A percentile compares a stretch with the other conserved stretches of the same genome.
Conservation (phyloP, 139 green algal species). For the Chlamydomonas sp. region DNA sequence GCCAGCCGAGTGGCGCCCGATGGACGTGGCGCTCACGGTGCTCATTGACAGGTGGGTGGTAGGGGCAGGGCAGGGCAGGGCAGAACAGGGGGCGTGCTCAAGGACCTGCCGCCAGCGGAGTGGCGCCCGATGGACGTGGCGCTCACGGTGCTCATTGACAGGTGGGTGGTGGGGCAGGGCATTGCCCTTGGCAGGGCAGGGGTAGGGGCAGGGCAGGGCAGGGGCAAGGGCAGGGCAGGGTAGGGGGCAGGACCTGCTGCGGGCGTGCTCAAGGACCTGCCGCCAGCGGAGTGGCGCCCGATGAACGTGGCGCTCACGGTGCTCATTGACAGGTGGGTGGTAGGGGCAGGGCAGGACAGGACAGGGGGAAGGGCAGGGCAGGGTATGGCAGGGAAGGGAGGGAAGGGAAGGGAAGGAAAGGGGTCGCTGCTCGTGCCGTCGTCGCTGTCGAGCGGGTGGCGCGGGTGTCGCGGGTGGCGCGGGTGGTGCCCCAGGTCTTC, state of each 20-base stretch:
- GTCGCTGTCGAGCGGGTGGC: constrained; percentile 5
- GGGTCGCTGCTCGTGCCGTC: not conserved
- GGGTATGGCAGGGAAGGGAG: no score
- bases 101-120: constrained; percentile 21
- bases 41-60: constrained; percentile 60
- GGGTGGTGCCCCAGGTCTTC: no score
- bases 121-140: constrained; percentile 69
- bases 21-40: constrained; percentile 68
- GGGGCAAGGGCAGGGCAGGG: no score
- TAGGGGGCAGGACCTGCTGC: constrained; percentile 43
- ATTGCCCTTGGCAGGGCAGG: no score
- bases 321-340: constrained; percentile 65
- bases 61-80: no score
- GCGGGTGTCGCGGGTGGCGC: no score
- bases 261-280: constrained; percentile 32
- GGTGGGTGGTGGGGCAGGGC: no score
- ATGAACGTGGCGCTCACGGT: constrained; percentile 68
- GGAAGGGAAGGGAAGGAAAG: not conserved
- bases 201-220: no score
- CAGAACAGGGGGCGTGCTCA: constrained; percentile 39
- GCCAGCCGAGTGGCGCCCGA: constrained; percentile 48
- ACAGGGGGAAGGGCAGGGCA: no score
- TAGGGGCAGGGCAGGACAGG: no score
- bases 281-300: constrained; percentile 48
- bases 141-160: constrained; percentile 67